Conservation (phyloP, 306 rosid species). For the Vigna reflexopilosa region DNA sequence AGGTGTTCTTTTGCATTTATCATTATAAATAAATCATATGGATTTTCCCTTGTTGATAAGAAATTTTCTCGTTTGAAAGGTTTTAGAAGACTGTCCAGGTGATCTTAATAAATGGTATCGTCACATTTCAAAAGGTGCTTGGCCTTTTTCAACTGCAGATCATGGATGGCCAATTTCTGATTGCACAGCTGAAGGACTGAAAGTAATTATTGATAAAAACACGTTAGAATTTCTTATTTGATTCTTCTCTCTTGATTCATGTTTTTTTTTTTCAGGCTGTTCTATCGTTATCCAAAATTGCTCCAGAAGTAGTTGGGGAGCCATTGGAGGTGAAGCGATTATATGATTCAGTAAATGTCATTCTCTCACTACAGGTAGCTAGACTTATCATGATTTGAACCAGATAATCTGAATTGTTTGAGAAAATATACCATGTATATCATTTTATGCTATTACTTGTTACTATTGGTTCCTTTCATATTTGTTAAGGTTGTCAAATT, state of each 20-base stretch:
- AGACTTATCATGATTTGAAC: conserved; percentile 33
- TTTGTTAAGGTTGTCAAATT: too few relatives aligned
- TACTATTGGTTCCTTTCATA: background rate
- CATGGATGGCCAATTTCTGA: conserved; percentile 99
- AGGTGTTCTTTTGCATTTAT: conserved; percentile 58
- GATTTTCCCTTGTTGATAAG: conserved; percentile 41
- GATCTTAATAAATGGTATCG: conserved; percentile 81
- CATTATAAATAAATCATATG: background rate
- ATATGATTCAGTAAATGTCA: conserved; percentile 79
- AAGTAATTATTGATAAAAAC: conserved; percentile 52
- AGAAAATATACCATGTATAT: conserved; percentile 31
- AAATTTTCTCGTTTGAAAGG: conserved; percentile 52
- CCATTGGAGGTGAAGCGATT: conserved; percentile 63
- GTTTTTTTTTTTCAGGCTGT: conserved; percentile 63
- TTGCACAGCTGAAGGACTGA: conserved; percentile 92
- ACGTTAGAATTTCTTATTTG: conserved; percentile 27
- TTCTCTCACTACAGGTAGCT: conserved; percentile 85
- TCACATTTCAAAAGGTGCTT: conserved; percentile 92
- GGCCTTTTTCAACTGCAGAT: conserved; percentile 90
- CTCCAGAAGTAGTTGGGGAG: conserved; percentile 74
- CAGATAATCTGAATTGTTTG: conserved; percentile 19
- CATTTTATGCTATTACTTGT: background rate
- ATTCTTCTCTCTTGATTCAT: conserved; percentile 32
- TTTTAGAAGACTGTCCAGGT: conserved; percentile 76
- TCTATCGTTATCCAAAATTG: conserved; percentile 66